Evolutionary conservation across 495 filamentous ascomycete species (phyloP).

Genomic region (Tetracladium marchalianum): DNA sequence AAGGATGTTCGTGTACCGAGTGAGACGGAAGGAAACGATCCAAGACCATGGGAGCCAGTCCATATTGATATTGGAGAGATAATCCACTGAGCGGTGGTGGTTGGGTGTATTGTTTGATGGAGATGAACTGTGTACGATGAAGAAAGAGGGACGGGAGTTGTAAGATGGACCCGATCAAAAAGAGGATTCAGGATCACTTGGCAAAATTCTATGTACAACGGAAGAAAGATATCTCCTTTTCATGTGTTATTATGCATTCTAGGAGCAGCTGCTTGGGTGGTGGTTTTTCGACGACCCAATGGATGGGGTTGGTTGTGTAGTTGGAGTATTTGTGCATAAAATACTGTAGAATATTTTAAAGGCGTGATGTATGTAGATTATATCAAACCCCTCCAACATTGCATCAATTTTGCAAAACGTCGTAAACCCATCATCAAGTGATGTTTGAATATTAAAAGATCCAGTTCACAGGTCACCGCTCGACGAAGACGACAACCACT

Average conservation of each 20-base stretch:
- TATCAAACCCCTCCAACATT: too few relatives aligned
- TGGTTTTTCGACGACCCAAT: too few relatives aligned
- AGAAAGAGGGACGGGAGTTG: background rate
- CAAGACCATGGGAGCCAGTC: constrained; percentile 68
- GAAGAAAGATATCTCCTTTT: too few relatives aligned
- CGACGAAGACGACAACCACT: too few relatives aligned
- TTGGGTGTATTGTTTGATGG: too few relatives aligned
- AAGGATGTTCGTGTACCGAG: constrained; percentile 62
- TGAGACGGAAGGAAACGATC: constrained; percentile 48
- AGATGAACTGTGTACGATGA: constrained; percentile 10
- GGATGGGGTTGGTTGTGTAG: background rate
- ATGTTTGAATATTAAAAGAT: too few relatives aligned
- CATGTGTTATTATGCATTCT: too few relatives aligned
- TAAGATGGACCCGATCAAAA: background rate
- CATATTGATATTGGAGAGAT: constrained; percentile 88
- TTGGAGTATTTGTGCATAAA: constrained; percentile 13
- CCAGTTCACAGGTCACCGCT: too few relatives aligned
- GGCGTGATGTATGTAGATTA: background rate
- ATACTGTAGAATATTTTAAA: constrained; percentile 17
- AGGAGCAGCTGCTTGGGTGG: too few relatives aligned
- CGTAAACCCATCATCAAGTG: too few relatives aligned
- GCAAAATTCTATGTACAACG: too few relatives aligned
- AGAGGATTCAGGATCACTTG: background rate
- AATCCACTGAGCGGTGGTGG: constrained; percentile 16
- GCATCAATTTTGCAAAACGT: too few relatives aligned